phyloP scores from a whole-genome alignment of 2,329 filamentous ascomycete species.

The Alternaria novae-zelandiae region DNA sequence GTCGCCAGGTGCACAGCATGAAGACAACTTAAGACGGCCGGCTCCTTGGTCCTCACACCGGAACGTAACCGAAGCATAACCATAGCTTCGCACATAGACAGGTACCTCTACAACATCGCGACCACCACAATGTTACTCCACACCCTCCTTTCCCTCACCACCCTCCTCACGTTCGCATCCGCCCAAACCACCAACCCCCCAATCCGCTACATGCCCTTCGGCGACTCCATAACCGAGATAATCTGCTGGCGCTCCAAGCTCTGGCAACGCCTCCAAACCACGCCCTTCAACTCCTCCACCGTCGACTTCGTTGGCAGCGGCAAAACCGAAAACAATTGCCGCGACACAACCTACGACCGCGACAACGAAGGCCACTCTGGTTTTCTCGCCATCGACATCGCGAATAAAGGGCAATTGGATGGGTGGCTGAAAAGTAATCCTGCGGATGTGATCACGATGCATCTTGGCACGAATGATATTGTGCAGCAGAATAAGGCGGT shows the following conservation, averaged over 20 bases:
- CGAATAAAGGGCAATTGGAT: conserved; percentile 51
- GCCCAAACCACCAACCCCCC: conserved; percentile 24
- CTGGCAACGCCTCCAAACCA: conserved; percentile 51
- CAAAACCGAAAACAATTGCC: conserved; percentile 42
- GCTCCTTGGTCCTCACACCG: neutral
- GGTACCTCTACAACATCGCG: neutral
- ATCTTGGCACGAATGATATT: conserved; percentile 55
- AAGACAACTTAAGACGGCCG: neutral
- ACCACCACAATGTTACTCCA: conserved; percentile 25
- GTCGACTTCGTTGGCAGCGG: conserved; percentile 51
- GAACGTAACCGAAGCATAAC: neutral
- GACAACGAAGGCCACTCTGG: conserved; percentile 56
- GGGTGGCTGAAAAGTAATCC: conserved; percentile 54
- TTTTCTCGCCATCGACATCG: conserved; percentile 54
- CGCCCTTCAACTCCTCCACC: conserved; percentile 40
- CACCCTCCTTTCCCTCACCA: conserved; percentile 14
- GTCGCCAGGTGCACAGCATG: neutral
- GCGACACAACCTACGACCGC: conserved; percentile 50
- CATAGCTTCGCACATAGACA: neutral
- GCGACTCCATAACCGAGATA: conserved; percentile 55
- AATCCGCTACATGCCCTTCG: conserved; percentile 52
- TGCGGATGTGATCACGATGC: conserved; percentile 56
- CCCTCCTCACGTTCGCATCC: no score
- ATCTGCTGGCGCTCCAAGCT: conserved; percentile 54
- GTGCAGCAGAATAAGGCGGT: conserved; percentile 48